Conservation (phyloP, 257 asterid species). For the Solanum tarapatanum region DNA sequence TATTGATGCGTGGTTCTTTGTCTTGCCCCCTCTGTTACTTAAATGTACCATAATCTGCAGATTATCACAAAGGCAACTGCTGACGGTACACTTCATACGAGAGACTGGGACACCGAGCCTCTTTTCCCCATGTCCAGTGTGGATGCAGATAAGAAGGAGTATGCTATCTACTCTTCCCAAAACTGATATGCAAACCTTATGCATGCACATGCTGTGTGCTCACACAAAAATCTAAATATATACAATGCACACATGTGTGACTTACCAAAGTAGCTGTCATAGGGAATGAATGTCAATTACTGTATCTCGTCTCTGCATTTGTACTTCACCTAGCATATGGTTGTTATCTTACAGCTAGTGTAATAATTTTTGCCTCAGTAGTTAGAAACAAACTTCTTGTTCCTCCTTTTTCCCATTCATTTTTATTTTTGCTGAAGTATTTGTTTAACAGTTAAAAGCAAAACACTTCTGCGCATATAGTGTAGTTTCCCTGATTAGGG, state of each 20-base stretch:
- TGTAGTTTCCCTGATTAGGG: not conserved
- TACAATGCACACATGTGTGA: not conserved
- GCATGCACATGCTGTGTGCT: not conserved
- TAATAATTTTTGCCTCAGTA: not conserved
- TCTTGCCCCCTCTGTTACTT: not conserved
- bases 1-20: not conserved
- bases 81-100: conserved; percentile 68
- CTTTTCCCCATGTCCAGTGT: conserved; percentile 57
- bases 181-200: not conserved
- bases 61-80: conserved; percentile 77
- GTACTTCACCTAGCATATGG: not conserved
- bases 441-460: not conserved
- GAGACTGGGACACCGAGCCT: conserved; percentile 92
- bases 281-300: not conserved
- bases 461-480: not conserved
- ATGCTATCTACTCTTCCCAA: conserved; percentile 13
- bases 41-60: conserved; percentile 20
- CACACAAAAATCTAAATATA: not conserved
- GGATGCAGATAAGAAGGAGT: conserved; percentile 49
- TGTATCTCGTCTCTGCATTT: not conserved
- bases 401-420: not conserved
- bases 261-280: not conserved
- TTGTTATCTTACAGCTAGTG: not conserved
- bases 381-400: not conserved
- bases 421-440: not conserved